Base-by-base conservation (phyloP, 2,329 filamentous ascomycete genomes). In the Colletotrichum sidae region DNA sequence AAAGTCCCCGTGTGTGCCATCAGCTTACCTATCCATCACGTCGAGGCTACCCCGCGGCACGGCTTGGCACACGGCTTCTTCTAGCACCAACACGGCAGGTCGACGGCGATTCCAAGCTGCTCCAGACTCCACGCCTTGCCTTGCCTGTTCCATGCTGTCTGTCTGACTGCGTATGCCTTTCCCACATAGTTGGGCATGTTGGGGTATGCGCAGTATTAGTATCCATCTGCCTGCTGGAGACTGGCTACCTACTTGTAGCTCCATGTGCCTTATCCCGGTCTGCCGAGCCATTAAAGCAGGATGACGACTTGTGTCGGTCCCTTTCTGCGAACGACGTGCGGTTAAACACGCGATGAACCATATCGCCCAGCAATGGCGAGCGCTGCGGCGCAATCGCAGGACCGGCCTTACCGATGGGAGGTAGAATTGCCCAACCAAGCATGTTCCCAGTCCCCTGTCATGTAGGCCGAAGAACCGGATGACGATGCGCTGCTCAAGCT, bases 81-180 rank as follows among this genome's bases (percentile, higher is more conserved):
- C 41, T 61, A 65, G 57, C 46, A 65, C 57, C 0, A 61, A 65
- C 35, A 62, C 52, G 58, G 62, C 62, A 65, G 62, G 52, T 65
- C 51, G 15, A 37, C 47, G 35, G 34, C 39, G 7, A 6, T 41
- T 25, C 46, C 52, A 62, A 56, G 52, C 47, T 37, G 44, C 25
- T 25, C 25, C 3, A 25, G 25, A 25, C 25, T 25, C 33, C 33
- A 42, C 49, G 52, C 52, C 17, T 17, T 17, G 17, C 17, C 17
- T 35, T 34, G 46, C 25, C 13, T 17, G 5, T 52, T 8, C 41
- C 11, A 37, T 41, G 58, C 3, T 25, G 25, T 25, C 52, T 33
- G 46, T 56, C 46, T 56, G 10, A 47, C 62, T 38, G 51, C 47
- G 33, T 15, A 6, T 15, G n/a, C 17, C 12, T 13, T 11, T 39